These are phyloP conservation scores for Eimeria sp. DNA, from an alignment of 169 alveolate species.

Conservation along the genomic window DNA sequence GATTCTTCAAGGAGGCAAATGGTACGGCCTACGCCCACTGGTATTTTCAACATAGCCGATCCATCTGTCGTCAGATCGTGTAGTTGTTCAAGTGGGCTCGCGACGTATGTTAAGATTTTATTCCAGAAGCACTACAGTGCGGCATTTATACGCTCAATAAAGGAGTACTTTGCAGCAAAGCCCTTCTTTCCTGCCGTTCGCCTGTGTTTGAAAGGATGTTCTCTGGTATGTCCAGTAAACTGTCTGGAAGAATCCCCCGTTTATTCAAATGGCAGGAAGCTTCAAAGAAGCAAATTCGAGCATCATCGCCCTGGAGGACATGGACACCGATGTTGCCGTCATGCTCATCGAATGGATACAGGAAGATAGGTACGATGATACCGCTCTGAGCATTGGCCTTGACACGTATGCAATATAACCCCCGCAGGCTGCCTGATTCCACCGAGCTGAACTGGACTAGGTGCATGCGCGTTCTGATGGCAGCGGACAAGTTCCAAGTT, in stretches of 20 bases:
- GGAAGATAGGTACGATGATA: slow-evolving; percentile 66
- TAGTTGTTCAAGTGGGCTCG: slow-evolving; percentile 71
- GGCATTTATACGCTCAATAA: slow-evolving; percentile 5
- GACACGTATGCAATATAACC: neutral
- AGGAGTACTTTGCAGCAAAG: slow-evolving; percentile 82
- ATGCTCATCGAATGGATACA: slow-evolving; percentile 80
- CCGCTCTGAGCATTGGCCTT: neutral
- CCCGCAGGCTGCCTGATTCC: slow-evolving; percentile 73
- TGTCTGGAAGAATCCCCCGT: slow-evolving; percentile 1
- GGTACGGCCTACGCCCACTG: slow-evolving; percentile 62
- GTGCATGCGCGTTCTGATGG: slow-evolving; percentile 73
- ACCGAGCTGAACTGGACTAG: slow-evolving; percentile 73
- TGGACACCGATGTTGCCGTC: slow-evolving; percentile 75
- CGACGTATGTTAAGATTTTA: slow-evolving; percentile 29
- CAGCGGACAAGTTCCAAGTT: slow-evolving; percentile 78
- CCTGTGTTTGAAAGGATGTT: slow-evolving; percentile 82
- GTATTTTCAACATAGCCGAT: slow-evolving; percentile 19
- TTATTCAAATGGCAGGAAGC: slow-evolving; percentile 43
- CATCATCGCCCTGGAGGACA: slow-evolving; percentile 62
- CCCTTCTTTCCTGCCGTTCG: slow-evolving; percentile 82
- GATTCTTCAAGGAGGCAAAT: slow-evolving; percentile 68
- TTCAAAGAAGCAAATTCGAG: slow-evolving; percentile 79
- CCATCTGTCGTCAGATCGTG: slow-evolving; percentile 71
- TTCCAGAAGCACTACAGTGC: slow-evolving; percentile 9
- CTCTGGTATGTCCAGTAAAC: slow-evolving; percentile 13